Evolutionary conservation across 345 rosid genomes (phyloP).

Genomic region (Mercurialis annua): DNA sequence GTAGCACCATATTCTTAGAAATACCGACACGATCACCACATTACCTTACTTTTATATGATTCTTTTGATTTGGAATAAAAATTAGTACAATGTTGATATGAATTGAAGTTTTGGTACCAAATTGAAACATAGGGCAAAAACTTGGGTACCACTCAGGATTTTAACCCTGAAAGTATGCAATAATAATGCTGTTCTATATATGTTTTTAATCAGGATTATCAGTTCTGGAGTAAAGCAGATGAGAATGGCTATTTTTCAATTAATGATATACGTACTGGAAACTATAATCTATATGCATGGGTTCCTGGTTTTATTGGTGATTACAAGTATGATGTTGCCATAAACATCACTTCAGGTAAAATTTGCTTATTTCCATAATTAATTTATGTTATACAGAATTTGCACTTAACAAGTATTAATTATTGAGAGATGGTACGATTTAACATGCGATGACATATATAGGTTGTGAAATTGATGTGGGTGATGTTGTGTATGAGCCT

Average conservation of each 20-base stretch:
- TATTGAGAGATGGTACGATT: too few species aligned
- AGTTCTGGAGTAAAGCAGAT: conserved; percentile 26
- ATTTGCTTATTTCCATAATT: background rate
- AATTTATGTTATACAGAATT: background rate
- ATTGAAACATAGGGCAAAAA: too few species aligned
- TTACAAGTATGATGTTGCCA: conserved; percentile 12
- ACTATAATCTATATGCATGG: conserved; percentile 26
- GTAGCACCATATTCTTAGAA: too few species aligned
- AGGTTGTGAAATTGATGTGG: conserved; percentile 22
- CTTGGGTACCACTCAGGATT: too few species aligned
- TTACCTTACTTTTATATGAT: too few species aligned
- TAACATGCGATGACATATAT: background rate
- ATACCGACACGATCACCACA: too few species aligned
- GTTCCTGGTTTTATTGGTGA: conserved; percentile 32
- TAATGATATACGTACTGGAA: conserved; percentile 14
- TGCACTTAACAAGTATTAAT: too few species aligned
- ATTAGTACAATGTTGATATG: too few species aligned
- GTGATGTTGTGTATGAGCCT: conserved; percentile 24
- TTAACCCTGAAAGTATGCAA: too few species aligned
- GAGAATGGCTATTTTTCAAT: conserved; percentile 20
- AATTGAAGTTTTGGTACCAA: too few species aligned
- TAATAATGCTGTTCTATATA: too few species aligned
- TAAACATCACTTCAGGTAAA: conserved; percentile 19
- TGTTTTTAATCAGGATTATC: conserved; percentile 18
- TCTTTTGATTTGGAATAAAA: too few species aligned